phyloP scores from a whole-genome alignment of 108 stramenopile species.

The Schizochytrium sp. region DNA sequence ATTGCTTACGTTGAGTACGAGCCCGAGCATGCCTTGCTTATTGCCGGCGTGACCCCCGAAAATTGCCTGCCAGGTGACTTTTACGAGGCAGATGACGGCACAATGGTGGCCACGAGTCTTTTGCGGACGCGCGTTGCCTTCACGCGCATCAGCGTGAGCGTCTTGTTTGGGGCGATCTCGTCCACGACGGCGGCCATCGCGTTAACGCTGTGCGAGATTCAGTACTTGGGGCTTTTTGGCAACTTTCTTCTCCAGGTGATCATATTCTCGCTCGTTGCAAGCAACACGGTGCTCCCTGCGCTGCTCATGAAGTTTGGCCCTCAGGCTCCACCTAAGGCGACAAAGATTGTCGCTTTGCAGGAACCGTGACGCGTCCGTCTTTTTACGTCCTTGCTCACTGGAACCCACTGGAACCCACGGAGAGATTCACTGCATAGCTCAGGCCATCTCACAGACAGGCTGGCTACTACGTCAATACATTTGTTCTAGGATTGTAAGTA shows the following conservation, averaged over 20 bases:
- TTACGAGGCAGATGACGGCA: neutral
- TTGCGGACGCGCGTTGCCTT: neutral
- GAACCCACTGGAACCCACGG: too few relatives aligned
- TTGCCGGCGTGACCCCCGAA: neutral
- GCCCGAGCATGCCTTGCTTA: neutral
- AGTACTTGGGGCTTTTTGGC: neutral
- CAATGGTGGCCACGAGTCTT: neutral
- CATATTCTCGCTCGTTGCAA: neutral
- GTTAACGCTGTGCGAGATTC: neutral
- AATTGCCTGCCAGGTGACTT: neutral
- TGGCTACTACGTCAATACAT: too few relatives aligned
- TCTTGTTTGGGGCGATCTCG: neutral
- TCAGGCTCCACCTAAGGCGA: neutral
- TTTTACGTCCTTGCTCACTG: too few relatives aligned
- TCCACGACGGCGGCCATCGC: neutral
- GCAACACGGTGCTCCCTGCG: neutral
- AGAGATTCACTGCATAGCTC: too few relatives aligned
- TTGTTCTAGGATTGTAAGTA: too few relatives aligned
- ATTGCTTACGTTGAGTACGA: conserved; percentile 20
- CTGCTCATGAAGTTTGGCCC: neutral
- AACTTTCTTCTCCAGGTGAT: neutral
- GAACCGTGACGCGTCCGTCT: too few relatives aligned
- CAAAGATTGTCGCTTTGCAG: too few relatives aligned
- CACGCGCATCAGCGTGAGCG: neutral
- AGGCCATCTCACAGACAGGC: too few relatives aligned